phyloP scores from a whole-genome alignment of 345 rosid species.

The Syzygium oleosum region DNA sequence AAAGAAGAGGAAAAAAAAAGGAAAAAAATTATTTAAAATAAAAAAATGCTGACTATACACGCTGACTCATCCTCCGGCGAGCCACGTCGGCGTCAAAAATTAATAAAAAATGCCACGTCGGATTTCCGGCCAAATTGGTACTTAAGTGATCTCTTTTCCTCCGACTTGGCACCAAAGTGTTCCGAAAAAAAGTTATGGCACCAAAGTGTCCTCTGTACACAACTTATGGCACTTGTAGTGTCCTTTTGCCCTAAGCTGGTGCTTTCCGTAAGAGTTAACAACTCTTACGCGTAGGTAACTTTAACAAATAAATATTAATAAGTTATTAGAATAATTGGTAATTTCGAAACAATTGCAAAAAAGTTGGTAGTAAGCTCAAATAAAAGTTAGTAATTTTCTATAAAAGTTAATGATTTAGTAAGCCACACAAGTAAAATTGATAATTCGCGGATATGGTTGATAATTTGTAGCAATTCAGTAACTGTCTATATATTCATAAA shows the following conservation, averaged over 20 bases:
- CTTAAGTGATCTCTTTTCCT: no score
- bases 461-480: not conserved
- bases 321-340: not conserved
- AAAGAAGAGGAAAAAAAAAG: no score
- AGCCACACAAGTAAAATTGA: not conserved
- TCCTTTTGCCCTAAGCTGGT: accelerated
- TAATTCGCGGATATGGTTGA: not conserved
- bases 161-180: no score
- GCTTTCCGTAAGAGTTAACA: not conserved
- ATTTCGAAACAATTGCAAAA: not conserved
- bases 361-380: not conserved
- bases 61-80: no score
- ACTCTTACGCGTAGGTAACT: not conserved
- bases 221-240: no score
- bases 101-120: no score
- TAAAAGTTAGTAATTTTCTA: not conserved
- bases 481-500: not conserved
- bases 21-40: no score
- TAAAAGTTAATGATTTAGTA: not conserved
- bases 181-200: no score
- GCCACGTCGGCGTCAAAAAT: no score
- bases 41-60: no score
- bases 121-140: no score
- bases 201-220: no score
- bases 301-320: not conserved